Percentiles rank a stretch among this genome's conserved stretches.
phyloP scores from a whole-genome alignment of 129 eudicot species.

The Apium graveolens region DNA sequence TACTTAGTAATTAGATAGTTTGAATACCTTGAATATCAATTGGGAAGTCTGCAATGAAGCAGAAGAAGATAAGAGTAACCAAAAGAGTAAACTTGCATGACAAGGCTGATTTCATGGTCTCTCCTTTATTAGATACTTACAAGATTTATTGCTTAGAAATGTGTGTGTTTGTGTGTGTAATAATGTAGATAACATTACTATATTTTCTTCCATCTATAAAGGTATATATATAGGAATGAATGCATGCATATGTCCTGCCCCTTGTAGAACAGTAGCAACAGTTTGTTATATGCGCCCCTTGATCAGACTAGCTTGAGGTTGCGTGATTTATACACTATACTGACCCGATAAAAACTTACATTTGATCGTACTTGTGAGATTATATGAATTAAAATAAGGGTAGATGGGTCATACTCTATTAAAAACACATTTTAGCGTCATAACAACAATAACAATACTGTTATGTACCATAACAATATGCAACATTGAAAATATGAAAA shows the following conservation, averaged over 20 bases:
- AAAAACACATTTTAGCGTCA: too few relatives aligned
- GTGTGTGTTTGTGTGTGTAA: neutral
- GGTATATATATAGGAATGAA: neutral
- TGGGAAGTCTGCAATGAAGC: neutral
- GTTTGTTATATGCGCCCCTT: too few relatives aligned
- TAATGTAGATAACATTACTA: neutral
- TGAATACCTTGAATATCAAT: neutral
- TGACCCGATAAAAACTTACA: too few relatives aligned
- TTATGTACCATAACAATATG: too few relatives aligned
- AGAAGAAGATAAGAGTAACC: neutral
- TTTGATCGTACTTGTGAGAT: too few relatives aligned
- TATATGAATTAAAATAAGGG: too few relatives aligned
- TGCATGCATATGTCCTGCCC: too few relatives aligned
- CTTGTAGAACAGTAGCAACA: neutral
- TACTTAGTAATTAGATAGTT: neutral
- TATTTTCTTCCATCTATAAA: neutral
- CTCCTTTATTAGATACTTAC: neutral
- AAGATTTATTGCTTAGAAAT: neutral
- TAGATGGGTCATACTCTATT: too few relatives aligned
- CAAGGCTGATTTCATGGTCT: neutral
- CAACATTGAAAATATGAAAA: too few relatives aligned
- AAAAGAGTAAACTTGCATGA: constrained; percentile 9
- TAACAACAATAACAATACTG: too few relatives aligned
- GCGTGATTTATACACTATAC: neutral
- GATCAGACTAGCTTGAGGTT: neutral